phyloP scores from a whole-genome alignment of 2,329 filamentous ascomycete species.

The Trichoderma lentiforme region DNA sequence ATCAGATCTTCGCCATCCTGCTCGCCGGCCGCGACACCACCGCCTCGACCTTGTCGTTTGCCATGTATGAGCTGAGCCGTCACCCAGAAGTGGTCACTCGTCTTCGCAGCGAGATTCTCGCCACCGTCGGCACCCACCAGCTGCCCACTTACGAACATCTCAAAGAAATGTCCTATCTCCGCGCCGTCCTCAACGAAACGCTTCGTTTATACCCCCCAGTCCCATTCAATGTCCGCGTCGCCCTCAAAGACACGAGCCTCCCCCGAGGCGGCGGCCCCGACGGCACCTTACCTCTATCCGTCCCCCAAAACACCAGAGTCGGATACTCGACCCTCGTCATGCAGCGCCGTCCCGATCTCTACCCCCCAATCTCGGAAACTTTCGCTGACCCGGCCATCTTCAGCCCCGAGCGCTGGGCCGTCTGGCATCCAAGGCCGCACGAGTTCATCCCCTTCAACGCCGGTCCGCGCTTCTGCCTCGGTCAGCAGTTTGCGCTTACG shows the following conservation, averaged over 20 bases:
- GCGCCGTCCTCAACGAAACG: slow-evolving; percentile 71
- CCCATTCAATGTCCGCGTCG: slow-evolving; percentile 73
- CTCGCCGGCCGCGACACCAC: slow-evolving; percentile 88
- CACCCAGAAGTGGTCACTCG: slow-evolving; percentile 64
- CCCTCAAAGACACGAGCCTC: slow-evolving; percentile 70
- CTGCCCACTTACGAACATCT: slow-evolving; percentile 73
- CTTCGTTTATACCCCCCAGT: slow-evolving; percentile 75
- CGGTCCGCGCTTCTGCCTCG: slow-evolving; percentile 69
- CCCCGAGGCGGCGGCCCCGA: slow-evolving; percentile 67
- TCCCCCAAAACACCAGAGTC: slow-evolving; percentile 64
- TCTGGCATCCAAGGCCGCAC: slow-evolving; percentile 62
- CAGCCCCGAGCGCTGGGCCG: slow-evolving; percentile 63
- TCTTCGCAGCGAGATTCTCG: slow-evolving; percentile 69
- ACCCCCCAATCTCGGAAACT: slow-evolving; percentile 47
- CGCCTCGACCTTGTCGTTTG: slow-evolving; percentile 75
- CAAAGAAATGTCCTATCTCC: slow-evolving; percentile 83
- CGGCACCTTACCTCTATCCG: slow-evolving; percentile 57
- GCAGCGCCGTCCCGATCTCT: slow-evolving; percentile 67
- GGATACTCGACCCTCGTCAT: slow-evolving; percentile 66
- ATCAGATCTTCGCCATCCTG: slow-evolving; percentile 79
- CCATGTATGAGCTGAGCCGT: slow-evolving; percentile 75
- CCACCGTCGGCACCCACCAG: slow-evolving; percentile 59
- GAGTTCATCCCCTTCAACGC: slow-evolving; percentile 73
- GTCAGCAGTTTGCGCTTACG: slow-evolving; percentile 76
- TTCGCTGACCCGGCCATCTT: slow-evolving; percentile 50